Base-by-base conservation (phyloP, 2,329 filamentous ascomycete species). In the Ophiostoma sp. region DNA sequence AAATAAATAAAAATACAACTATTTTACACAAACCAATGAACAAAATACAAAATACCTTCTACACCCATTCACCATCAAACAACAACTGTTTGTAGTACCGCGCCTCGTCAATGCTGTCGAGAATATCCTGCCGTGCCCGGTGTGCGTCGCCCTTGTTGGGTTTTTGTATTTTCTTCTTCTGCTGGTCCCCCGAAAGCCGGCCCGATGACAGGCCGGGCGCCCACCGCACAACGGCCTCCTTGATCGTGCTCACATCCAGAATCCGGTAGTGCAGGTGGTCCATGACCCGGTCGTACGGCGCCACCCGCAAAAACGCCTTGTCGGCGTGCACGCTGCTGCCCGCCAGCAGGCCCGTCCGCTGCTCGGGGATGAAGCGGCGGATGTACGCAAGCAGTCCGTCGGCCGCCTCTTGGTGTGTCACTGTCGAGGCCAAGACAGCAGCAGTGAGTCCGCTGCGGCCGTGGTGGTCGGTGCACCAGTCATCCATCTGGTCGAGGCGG, bases 321-420 rank as follows among this genome's bases (percentile, higher is more conserved):
- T 99, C 95, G 3, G 91, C 92, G 77, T 99, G 94, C 35, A 99
- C 92, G 71, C 90, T 95, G 80, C 97, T 99, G 1, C 95, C 95
- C 0, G 95, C 94, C 57, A 99, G 83, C 71, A 98, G 79, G 0
- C 88, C 94, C 44, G 80, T 86, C 67, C 88, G 84, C 10, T 83
- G 82, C 72, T 89, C 81, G 0, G 93, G 91, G 6, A 95, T 85
- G 76, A 89, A 84, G 72, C 82, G 84, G 75, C 89, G 85, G 75
- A 99, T 89, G 79, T 98, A 98, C 31, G 84, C 83, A 48, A 97
- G 85, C 48, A 99, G 84, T 17, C 84, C 86, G 7, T 85, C 81
- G 7, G 94, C 90, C 0, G 94, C 94, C 76, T 88, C 81, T 72
- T 90, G 85, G 1, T 92, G 84, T 1, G 90, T 93, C 1, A 87